These are phyloP conservation scores for Coniella vitis DNA, from an alignment of 2,329 filamentous ascomycete species.

Conservation along the genomic window DNA sequence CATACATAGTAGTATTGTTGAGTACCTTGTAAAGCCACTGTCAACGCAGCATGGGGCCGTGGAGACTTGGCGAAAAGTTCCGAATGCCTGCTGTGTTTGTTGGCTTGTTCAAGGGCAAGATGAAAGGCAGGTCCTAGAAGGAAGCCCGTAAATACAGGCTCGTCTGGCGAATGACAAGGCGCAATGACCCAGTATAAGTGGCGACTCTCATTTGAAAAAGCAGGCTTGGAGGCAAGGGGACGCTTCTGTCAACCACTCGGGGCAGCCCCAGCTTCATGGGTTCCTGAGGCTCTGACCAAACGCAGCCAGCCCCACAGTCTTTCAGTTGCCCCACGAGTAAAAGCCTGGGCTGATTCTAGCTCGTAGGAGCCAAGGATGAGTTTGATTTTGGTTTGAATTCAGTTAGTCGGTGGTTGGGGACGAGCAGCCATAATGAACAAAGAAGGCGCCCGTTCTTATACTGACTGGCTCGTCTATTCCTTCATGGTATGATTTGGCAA, in stretches of 20 bases:
- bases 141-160: conserved; percentile 10
- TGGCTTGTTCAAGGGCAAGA: neutral
- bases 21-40: neutral
- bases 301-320: conserved; percentile 6
- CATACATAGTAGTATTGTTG: no score
- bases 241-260: conserved; percentile 10
- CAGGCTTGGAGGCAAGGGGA: conserved; percentile 10
- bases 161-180: conserved; percentile 9
- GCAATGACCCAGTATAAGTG: conserved; percentile 8
- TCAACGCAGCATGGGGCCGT: neutral
- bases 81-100: conserved; percentile 3
- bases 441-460: neutral
- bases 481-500: no score
- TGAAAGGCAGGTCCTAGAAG: neutral
- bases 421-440: neutral
- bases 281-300: conserved; percentile 9
- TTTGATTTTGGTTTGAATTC: neutral
- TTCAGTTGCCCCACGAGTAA: neutral
- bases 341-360: neutral
- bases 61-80: conserved; percentile 7
- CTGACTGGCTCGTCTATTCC: no score
- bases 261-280: conserved; percentile 8
- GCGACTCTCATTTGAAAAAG: conserved; percentile 12
- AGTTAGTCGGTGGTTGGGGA: neutral
- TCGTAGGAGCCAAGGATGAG: neutral